Conservation (phyloP, 352 stramenopile species). For the Phytophthora colocasiae region DNA sequence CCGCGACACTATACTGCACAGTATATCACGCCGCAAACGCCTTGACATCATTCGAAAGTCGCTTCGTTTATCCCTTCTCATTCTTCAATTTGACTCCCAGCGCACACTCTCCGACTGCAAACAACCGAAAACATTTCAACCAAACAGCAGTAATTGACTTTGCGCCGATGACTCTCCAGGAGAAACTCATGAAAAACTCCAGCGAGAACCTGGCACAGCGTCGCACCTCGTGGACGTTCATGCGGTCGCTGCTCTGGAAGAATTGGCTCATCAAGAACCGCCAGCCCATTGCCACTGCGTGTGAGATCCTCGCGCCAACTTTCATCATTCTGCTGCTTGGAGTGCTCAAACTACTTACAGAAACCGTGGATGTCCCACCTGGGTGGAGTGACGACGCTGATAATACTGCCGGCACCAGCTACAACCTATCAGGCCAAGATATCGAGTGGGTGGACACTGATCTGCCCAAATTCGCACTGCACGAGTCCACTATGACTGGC, state of each 20-base stretch:
- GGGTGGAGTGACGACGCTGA: conserved; percentile 51
- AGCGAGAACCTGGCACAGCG: conserved; percentile 1
- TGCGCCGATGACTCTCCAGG: conserved; percentile 11
- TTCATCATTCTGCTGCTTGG: conserved; percentile 66
- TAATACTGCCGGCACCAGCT: conserved; percentile 34
- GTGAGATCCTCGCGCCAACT: conserved; percentile 57
- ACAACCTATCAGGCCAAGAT: conserved; percentile 55
- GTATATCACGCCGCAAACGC: too few relatives aligned
- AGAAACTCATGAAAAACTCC: conserved; percentile 12
- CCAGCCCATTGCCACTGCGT: conserved; percentile 48
- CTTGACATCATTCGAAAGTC: too few relatives aligned
- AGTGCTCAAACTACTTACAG: conserved; percentile 51
- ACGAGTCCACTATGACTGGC: conserved; percentile 62
- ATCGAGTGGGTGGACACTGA: conserved; percentile 43
- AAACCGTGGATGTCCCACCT: conserved; percentile 48
- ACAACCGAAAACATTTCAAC: neutral
- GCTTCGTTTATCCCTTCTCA: neutral
- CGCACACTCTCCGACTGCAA: conserved; percentile 5
- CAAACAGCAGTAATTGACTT: neutral
- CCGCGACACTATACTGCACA: too few relatives aligned
- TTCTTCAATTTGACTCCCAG: conserved; percentile 10
- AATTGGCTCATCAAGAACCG: conserved; percentile 71
- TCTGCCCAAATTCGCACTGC: conserved; percentile 51
- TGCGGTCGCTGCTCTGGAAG: conserved; percentile 64
- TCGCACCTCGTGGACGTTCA: too few relatives aligned